phyloP scores from a whole-genome alignment of 2,329 filamentous ascomycete genomes.

The Colletotrichum navitas region DNA sequence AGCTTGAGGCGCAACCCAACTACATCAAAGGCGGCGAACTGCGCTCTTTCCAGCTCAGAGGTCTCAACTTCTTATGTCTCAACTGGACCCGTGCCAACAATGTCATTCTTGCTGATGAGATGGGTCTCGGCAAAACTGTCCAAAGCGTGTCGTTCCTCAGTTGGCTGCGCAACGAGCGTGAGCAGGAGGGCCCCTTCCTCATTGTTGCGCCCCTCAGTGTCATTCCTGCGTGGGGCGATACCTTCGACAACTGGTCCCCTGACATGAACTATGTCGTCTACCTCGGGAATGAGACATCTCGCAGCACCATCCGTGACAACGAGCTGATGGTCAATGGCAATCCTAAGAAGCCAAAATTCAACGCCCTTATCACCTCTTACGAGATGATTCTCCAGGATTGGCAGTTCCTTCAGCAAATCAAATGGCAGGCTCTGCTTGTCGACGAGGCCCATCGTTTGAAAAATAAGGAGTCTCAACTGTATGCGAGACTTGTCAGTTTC shows the following conservation, averaged over 20 bases:
- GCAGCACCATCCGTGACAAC: slow-evolving; percentile 88
- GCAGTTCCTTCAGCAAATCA: slow-evolving; percentile 86
- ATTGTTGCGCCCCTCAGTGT: slow-evolving; percentile 98
- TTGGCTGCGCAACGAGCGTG: slow-evolving; percentile 91
- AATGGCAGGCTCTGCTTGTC: slow-evolving; percentile 97
- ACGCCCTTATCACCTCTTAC: slow-evolving; percentile 97
- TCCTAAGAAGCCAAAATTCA: slow-evolving; percentile 91
- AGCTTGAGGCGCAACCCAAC: slow-evolving; percentile 82
- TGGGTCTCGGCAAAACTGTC: slow-evolving; percentile 98
- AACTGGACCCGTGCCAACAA: slow-evolving; percentile 97
- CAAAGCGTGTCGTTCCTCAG: slow-evolving; percentile 98
- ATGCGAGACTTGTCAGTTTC: slow-evolving; percentile 86
- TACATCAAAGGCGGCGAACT: slow-evolving; percentile 90
- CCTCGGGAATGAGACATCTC: slow-evolving; percentile 87
- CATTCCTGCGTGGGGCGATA: slow-evolving; percentile 98
- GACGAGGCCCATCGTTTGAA: slow-evolving; percentile 98
- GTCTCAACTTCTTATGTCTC: slow-evolving; percentile 93
- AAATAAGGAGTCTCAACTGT: slow-evolving; percentile 94
- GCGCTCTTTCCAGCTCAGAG: slow-evolving; percentile 92
- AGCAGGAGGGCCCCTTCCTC: slow-evolving; percentile 93
- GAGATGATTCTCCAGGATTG: slow-evolving; percentile 94
- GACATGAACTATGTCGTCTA: slow-evolving; percentile 98
- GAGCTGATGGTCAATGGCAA: slow-evolving; percentile 91
- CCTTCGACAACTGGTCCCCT: slow-evolving; percentile 95
- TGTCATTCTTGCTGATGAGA: slow-evolving; percentile 97